Evolutionary conservation across 2,329 filamentous ascomycete species (phyloP).

Genomic region (Talaromyces atroroseus): DNA sequence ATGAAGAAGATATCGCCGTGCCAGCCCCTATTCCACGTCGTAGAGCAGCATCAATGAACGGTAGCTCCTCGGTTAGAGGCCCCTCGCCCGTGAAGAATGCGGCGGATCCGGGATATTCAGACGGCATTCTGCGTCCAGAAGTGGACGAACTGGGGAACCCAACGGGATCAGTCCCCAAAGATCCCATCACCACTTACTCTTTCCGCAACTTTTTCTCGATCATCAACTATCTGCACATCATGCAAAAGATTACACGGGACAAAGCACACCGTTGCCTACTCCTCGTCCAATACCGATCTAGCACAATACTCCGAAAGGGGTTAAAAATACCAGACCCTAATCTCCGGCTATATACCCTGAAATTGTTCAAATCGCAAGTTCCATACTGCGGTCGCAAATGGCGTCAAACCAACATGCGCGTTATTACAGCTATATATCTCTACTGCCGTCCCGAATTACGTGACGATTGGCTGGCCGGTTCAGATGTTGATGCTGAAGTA

Average conservation of each 20-base stretch:
- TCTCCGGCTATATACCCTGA: slow-evolving; percentile 87
- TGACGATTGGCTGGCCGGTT: slow-evolving; percentile 88
- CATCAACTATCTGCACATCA: slow-evolving; percentile 90
- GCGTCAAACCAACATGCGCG: slow-evolving; percentile 96
- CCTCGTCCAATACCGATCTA: slow-evolving; percentile 92
- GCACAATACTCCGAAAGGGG: slow-evolving; percentile 83
- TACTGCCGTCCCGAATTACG: slow-evolving; percentile 87
- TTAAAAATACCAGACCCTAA: slow-evolving; percentile 85
- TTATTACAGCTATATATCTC: slow-evolving; percentile 94
- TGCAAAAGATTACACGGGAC: slow-evolving; percentile 95
- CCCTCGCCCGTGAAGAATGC: slow-evolving; percentile 21
- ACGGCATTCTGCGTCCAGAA: slow-evolving; percentile 42
- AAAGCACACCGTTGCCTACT: slow-evolving; percentile 93
- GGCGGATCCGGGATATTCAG: slow-evolving; percentile 21
- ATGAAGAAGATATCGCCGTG: slow-evolving; percentile 65
- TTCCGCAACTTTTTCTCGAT: slow-evolving; percentile 92
- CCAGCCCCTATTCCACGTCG: slow-evolving; percentile 74
- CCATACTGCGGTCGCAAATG: slow-evolving; percentile 97
- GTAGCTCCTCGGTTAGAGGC: slow-evolving; percentile 21
- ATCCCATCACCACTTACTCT: slow-evolving; percentile 81
- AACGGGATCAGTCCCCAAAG: slow-evolving; percentile 57
- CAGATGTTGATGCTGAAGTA: slow-evolving; percentile 87
- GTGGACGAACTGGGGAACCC: slow-evolving; percentile 88
- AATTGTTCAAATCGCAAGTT: slow-evolving; percentile 97
- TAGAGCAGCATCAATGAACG: slow-evolving; percentile 38